Conservation (phyloP, 192 early-diverging fungal species). For the Coemansia sp. region DNA sequence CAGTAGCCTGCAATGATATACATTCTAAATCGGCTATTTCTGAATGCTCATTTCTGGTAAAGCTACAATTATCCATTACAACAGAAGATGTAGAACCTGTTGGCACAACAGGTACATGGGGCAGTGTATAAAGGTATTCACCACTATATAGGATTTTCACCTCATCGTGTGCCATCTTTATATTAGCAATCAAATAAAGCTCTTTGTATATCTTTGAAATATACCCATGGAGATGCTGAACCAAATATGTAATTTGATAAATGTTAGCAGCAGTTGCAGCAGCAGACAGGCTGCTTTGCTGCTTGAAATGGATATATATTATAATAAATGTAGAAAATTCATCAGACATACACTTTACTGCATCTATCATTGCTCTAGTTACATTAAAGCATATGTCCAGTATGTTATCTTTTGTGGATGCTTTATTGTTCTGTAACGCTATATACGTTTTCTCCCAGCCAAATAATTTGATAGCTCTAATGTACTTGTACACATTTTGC, state of each 20-base stretch:
- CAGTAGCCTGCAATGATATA: constrained; percentile 6
- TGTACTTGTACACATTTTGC: neutral
- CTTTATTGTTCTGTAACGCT: constrained; percentile 1
- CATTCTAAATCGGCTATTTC: constrained; percentile 9
- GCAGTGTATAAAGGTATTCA: neutral
- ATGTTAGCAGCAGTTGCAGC: constrained; percentile 21
- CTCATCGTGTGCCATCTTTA: neutral
- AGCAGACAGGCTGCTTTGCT: neutral
- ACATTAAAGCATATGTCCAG: constrained; percentile 22
- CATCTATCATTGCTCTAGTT: constrained; percentile 5
- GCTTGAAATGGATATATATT: constrained; percentile 7
- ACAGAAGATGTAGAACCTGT: neutral
- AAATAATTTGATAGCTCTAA: constrained; percentile 31
- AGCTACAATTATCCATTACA: neutral
- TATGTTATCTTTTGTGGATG: neutral
- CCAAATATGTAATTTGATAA: constrained; percentile 7
- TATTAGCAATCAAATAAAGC: neutral
- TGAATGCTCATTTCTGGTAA: constrained; percentile 10
- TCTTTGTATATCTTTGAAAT: neutral
- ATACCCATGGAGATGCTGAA: neutral
- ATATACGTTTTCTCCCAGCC: constrained; percentile 35
- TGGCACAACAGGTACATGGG: constrained; percentile 9
- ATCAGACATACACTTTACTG: neutral
- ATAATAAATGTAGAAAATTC: neutral
- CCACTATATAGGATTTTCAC: neutral